phyloP scores from a whole-genome alignment of 2,329 filamentous ascomycete species.

The Epichloe elymi region DNA sequence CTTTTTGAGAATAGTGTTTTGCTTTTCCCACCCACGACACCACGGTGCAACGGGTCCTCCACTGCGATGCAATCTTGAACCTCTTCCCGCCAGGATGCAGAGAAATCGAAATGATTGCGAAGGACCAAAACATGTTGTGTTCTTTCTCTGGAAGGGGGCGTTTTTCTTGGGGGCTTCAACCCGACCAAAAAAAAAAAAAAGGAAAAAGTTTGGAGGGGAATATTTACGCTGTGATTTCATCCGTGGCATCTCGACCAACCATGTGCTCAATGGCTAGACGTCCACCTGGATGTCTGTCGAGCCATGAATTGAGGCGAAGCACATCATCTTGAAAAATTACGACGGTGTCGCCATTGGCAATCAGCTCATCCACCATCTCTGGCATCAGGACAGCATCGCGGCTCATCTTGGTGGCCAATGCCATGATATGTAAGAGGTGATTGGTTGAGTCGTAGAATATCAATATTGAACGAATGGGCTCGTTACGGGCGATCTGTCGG shows the following conservation, averaged over 20 bases:
- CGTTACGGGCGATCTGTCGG: not conserved
- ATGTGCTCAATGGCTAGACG: slow-evolving; percentile 45
- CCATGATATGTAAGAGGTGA: not conserved
- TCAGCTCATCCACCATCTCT: slow-evolving; percentile 33
- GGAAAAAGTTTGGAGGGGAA: not conserved
- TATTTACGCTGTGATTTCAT: slow-evolving; percentile 22
- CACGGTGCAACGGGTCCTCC: not conserved
- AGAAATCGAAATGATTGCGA: not conserved
- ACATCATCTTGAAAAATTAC: slow-evolving; percentile 43
- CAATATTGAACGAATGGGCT: not conserved
- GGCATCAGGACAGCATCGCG: slow-evolving; percentile 31
- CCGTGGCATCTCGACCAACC: slow-evolving; percentile 24
- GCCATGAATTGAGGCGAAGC: slow-evolving; percentile 44
- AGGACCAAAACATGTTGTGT: not conserved
- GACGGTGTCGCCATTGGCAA: slow-evolving; percentile 41
- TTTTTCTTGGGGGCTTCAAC: not conserved
- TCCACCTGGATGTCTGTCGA: slow-evolving; percentile 46
- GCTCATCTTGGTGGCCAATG: slow-evolving; percentile 15
- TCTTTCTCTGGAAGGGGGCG: not conserved
- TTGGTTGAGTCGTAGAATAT: not conserved
- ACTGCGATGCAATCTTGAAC: not conserved
- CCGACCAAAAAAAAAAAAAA: not conserved
- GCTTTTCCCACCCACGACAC: not conserved
- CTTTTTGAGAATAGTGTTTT: not conserved
- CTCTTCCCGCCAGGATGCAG: not conserved